Conservation (phyloP, 2,329 filamentous ascomycete species). For the Alternaria arbusti region DNA sequence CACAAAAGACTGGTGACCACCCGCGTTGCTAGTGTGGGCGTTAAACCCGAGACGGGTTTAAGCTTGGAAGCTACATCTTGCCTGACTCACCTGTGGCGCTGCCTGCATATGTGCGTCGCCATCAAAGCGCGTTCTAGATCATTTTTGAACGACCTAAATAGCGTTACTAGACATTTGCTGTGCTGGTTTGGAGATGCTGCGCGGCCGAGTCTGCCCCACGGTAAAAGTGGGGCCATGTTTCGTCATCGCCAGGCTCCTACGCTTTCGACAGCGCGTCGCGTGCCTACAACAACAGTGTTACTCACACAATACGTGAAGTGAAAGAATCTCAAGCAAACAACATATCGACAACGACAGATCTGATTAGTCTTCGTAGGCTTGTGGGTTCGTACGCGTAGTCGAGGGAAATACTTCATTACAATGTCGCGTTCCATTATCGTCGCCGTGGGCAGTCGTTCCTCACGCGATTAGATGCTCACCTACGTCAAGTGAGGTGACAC, state of each 20-base stretch:
- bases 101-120: not conserved
- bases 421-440: not conserved
- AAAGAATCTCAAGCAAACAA: not conserved
- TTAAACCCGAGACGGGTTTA: constrained; percentile 21
- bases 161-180: not conserved
- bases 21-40: constrained; percentile 13
- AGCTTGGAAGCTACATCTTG: not conserved
- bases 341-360: not conserved
- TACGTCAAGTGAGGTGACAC: not conserved
- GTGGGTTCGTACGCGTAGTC: too few species aligned
- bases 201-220: constrained; percentile 10
- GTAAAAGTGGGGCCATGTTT: not conserved
- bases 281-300: not conserved
- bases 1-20: constrained; percentile 8
- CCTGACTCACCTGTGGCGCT: constrained; percentile 10
- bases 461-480: not conserved
- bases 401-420: not conserved
- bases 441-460: not conserved
- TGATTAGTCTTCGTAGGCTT: not conserved
- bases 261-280: not conserved
- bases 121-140: not conserved
- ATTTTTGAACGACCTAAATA: not conserved
- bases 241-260: not conserved
- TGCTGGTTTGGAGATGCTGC: constrained; percentile 1
- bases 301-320: not conserved